phyloP scores from a whole-genome alignment of 2,329 filamentous ascomycete genomes.

The Verticillium albo-atrum region DNA sequence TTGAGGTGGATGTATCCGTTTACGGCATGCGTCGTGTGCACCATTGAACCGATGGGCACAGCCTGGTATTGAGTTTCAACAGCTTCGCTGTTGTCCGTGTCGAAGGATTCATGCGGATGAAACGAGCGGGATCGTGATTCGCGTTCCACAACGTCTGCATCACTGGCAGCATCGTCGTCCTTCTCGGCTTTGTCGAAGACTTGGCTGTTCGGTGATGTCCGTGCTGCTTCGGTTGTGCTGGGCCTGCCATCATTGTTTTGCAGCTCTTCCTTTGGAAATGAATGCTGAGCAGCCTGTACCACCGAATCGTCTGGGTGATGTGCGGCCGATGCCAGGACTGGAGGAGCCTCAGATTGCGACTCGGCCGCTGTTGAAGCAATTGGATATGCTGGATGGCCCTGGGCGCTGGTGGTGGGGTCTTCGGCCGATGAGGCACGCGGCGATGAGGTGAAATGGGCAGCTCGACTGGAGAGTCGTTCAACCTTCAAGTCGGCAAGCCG shows the following conservation, averaged over 20 bases:
- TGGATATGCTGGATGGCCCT: background rate
- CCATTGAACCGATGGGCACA: background rate
- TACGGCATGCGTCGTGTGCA: background rate
- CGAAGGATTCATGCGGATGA: background rate
- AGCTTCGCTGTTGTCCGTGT: background rate
- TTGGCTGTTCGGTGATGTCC: background rate
- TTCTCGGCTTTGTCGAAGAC: background rate
- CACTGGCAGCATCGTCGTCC: background rate
- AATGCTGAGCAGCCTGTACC: background rate
- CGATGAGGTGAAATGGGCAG: background rate
- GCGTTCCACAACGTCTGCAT: background rate
- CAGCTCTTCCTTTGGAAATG: background rate
- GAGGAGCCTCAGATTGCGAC: background rate
- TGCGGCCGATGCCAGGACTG: background rate
- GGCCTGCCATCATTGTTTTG: background rate
- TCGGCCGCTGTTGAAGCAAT: too few relatives aligned
- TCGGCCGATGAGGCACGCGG: background rate
- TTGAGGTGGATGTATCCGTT: background rate
- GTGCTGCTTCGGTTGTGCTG: background rate
- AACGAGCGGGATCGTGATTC: background rate
- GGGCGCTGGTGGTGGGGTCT: background rate
- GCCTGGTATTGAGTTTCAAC: background rate
- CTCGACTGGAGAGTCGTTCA: background rate
- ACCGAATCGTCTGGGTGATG: background rate
- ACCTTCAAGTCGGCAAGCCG: background rate